A percentile compares a stretch with the other conserved stretches of the same genome.
These are phyloP conservation scores for Letharia columbiana DNA, from an alignment of 495 filamentous ascomycete genomes.

Conservation along the genomic window DNA sequence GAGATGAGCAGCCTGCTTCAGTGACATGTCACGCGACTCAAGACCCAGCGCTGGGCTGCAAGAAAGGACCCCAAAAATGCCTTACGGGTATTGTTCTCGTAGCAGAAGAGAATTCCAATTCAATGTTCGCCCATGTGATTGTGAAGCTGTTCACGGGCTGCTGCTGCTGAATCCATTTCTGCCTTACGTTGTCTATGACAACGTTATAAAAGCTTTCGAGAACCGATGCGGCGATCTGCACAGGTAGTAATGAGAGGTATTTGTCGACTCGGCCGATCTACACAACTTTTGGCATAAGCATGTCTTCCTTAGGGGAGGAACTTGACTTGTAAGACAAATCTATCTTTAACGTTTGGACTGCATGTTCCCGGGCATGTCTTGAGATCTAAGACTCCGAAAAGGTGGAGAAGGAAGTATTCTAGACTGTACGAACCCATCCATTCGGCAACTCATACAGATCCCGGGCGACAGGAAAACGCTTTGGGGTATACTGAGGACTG, in stretches of 20 bases:
- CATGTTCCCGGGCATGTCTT: background rate
- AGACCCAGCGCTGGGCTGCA: background rate
- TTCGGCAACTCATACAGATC: constrained; percentile 1
- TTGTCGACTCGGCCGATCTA: background rate
- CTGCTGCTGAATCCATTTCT: constrained; percentile 5
- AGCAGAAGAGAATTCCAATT: background rate
- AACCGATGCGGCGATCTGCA: background rate
- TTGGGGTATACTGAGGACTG: background rate
- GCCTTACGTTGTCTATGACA: background rate
- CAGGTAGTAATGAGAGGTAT: background rate
- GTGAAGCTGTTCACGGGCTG: background rate
- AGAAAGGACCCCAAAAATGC: background rate
- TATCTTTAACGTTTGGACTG: background rate
- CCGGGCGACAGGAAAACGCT: background rate
- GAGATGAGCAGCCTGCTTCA: background rate
- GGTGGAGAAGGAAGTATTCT: background rate
- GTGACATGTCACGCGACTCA: background rate
- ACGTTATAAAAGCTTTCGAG: constrained; percentile 3
- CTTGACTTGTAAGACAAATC: background rate
- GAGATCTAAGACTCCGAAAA: background rate
- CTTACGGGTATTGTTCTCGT: constrained; percentile 1
- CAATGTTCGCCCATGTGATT: background rate
- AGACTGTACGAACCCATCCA: constrained; percentile 1
- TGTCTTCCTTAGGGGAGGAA: background rate
- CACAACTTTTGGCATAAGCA: background rate